Percentiles rank a stretch among this genome's conserved stretches.
Evolutionary conservation across 768 basidiomycete genomes (phyloP).

Genomic region (Termitomyces sp.): DNA sequence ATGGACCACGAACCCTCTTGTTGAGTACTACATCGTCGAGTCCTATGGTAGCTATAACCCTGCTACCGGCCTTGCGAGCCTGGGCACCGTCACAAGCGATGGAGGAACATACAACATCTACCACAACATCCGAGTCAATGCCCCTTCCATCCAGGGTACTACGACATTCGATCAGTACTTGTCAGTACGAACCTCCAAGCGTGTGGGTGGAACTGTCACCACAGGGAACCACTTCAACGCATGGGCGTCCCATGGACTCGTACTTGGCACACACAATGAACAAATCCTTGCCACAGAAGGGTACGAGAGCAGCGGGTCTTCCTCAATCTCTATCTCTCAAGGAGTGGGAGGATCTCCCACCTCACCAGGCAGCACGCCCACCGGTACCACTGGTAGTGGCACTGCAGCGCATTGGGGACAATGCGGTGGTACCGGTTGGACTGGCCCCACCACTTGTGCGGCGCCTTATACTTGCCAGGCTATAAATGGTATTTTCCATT

Average conservation of each 20-base stretch:
- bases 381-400: neutral
- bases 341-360: neutral
- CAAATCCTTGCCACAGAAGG: neutral
- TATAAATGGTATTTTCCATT: neutral
- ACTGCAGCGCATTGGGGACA: neutral
- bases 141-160: neutral
- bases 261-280: neutral
- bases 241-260: neutral
- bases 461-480: neutral
- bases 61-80: neutral
- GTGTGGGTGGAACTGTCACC: neutral
- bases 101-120: constrained; percentile 1
- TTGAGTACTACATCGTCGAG: neutral
- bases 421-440: neutral
- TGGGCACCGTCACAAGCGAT: neutral
- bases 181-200: neutral
- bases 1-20: neutral
- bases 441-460: neutral
- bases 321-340: neutral
- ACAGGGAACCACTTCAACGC: neutral
- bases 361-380: neutral
- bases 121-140: neutral
- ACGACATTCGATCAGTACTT: neutral
- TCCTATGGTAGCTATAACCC: neutral
- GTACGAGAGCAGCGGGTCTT: neutral